Conservation (phyloP, 2,329 filamentous ascomycete genomes). For the Ceratocystis colombiana region DNA sequence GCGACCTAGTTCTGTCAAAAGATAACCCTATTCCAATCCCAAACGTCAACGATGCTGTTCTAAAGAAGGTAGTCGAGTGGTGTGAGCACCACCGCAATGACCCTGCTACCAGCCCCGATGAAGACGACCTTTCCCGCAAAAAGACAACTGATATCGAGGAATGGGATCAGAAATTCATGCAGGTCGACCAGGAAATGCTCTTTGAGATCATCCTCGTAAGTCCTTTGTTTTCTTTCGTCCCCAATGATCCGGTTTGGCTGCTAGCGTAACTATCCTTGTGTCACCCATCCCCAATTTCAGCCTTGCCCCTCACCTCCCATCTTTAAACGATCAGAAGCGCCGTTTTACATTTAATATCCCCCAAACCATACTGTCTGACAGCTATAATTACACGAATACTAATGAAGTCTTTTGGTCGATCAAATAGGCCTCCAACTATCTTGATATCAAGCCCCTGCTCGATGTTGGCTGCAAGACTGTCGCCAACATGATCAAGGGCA, state of each 20-base stretch:
- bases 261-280: background rate
- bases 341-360: no score
- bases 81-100: slow-evolving; percentile 91
- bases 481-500: slow-evolving; percentile 99
- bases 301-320: background rate
- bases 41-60: slow-evolving; percentile 85
- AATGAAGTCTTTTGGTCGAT: no score
- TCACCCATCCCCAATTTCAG: background rate
- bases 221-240: slow-evolving; percentile 27
- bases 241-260: background rate
- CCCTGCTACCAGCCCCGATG: slow-evolving; percentile 68
- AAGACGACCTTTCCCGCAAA: slow-evolving; percentile 88
- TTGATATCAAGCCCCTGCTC: slow-evolving; percentile 95
- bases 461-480: slow-evolving; percentile 99
- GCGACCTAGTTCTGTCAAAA: slow-evolving; percentile 46
- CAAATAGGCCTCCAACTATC: slow-evolving; percentile 81
- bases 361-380: no score
- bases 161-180: slow-evolving; percentile 99
- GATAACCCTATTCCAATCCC: slow-evolving; percentile 74
- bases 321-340: no score
- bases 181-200: slow-evolving; percentile 98
- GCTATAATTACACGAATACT: no score
- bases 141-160: slow-evolving; percentile 99
- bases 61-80: slow-evolving; percentile 97
- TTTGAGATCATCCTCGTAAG: slow-evolving; percentile 96